Evolutionary conservation across 345 rosid species (phyloP).

Genomic region (Fremontodendron californicum): DNA sequence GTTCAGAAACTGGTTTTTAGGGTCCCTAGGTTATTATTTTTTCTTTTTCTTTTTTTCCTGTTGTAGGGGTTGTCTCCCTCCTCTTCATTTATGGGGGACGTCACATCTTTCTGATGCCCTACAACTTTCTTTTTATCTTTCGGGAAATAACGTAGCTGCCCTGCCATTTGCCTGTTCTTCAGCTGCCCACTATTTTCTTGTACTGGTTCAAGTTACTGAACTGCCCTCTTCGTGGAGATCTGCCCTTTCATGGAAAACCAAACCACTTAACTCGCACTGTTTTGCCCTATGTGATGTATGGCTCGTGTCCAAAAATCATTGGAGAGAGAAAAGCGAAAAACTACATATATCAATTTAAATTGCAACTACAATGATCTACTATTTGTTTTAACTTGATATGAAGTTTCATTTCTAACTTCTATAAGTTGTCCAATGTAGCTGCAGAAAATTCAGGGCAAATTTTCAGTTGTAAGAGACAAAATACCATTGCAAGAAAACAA

Average conservation of each 20-base stretch:
- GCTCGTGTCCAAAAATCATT: neutral
- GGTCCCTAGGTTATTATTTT: neutral
- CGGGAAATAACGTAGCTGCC: neutral
- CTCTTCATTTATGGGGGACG: slow-evolving; percentile 13
- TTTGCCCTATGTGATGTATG: neutral
- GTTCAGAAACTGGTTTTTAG: slow-evolving; percentile 1
- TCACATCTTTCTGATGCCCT: slow-evolving; percentile 12
- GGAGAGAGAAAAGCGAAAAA: neutral
- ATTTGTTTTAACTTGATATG: neutral
- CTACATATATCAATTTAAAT: no score
- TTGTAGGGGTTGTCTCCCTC: neutral
- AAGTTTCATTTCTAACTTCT: neutral
- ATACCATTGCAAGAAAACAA: no score
- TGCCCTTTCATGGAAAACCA: neutral
- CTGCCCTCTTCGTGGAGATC: slow-evolving; percentile 12
- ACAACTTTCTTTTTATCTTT: neutral
- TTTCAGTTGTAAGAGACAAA: neutral
- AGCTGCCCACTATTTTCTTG: neutral
- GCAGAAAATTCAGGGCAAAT: neutral
- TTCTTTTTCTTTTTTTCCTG: neutral
- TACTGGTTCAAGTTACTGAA: neutral
- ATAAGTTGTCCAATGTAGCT: neutral
- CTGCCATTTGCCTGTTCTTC: neutral
- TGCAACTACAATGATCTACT: neutral
- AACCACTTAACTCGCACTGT: neutral